Evolutionary conservation across 176 grass and related monocot species (phyloP), one percentile per base, ranked within the genome.

Genomic region (Paspalum vaginatum): DNA sequence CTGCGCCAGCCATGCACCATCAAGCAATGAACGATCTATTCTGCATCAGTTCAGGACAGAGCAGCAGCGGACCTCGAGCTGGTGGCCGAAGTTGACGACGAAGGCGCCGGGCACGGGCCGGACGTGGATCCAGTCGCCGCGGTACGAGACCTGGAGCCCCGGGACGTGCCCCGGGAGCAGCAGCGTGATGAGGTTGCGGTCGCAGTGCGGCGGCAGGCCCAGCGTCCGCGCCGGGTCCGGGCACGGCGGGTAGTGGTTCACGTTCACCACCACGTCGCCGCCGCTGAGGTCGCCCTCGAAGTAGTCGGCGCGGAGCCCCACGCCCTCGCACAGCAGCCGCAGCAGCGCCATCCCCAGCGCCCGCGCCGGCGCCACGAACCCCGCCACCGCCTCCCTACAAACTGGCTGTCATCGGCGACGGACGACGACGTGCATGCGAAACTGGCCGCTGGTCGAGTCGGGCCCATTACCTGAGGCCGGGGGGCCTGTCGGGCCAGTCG

Each of bases 161-260:
- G 37, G 62, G 44, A 97, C 86, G 38, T 2, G 20, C 8, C 91
- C 91, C 73, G 59, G 88, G 39, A 91, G 80, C 7, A 91, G 86
- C 18, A 93, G 85, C 13, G 88, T 73, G 27, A 91, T 91, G 78
- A 93, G 73, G 62, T 87, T 91, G 9, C 88, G 86, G 80, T 97
- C 94, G 44, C 91, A 97, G 80, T 97, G 94, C 20, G 86, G 81
- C 20, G 88, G 88, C 73, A 93, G 68, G 12, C 94, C 94, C 1
- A 97, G 81, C 10, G 94, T 89, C 27, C 83, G 64, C n/a, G 73
- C 84, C 14, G 93, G 93, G 9, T 72, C 69, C 47, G 69, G 69
- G 26, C 47, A 72, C 48, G 69, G 25, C 69, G 26, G 24, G 26
- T 72, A 72, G 47, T 53, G 49, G 69, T 72, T 72, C 25, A 61